A percentile compares a stretch with the other conserved stretches of the same genome.
Conservation (phyloP, 257 asterid species). For the Solanum sparsipilum region DNA sequence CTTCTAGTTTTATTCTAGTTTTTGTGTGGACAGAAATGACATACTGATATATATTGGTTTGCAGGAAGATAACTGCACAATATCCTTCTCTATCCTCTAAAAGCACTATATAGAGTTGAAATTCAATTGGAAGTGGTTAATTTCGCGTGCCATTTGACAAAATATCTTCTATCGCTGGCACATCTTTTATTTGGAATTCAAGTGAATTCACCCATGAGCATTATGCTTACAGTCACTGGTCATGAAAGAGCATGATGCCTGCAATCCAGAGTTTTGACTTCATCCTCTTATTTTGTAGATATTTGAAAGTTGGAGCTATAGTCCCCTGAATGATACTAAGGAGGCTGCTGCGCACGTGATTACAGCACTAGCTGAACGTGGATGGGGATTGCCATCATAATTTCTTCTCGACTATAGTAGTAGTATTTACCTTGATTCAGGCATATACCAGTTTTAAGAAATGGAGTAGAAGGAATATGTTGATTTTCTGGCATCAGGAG, state of each 20-base stretch:
- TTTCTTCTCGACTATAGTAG: background rate
- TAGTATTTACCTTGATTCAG: background rate
- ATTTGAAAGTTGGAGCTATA: conserved; percentile 49
- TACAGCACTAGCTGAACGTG: conserved; percentile 41
- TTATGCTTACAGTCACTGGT: background rate
- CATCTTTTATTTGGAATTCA: background rate
- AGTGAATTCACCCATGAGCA: background rate
- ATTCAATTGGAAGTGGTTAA: background rate
- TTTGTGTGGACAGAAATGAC: background rate
- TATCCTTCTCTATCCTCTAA: background rate
- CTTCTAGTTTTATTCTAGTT: background rate
- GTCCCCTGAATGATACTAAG: conserved; percentile 56
- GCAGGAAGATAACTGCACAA: background rate
- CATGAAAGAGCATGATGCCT: background rate
- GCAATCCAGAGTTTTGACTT: background rate
- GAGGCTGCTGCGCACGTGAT: conserved; percentile 59
- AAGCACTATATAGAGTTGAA: background rate
- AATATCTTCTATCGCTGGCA: background rate
- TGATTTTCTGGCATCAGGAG: background rate
- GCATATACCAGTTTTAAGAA: background rate
- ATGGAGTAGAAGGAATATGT: background rate
- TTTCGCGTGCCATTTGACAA: background rate
- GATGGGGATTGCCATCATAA: conserved; percentile 46
- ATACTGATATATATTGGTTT: background rate
- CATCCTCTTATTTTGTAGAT: conserved; percentile 30